Base-by-base conservation (phyloP, 768 basidiomycete species). In the Serendipita vermifera region DNA sequence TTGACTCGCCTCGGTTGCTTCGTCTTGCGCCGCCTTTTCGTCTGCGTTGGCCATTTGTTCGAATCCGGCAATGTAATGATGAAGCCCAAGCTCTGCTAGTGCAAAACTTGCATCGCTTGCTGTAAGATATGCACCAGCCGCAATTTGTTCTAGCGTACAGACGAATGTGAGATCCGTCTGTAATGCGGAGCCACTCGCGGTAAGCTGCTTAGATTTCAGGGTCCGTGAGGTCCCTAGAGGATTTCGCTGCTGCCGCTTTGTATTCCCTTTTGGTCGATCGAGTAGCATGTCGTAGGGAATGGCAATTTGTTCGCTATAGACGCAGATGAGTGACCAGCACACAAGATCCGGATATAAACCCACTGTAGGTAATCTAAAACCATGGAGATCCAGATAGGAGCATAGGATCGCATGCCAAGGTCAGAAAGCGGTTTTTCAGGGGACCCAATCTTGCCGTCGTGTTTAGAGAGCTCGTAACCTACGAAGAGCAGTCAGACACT, bases 361-460 rank as follows among this genome's bases (percentile, higher is more conserved):
- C 17, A 51, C 46, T 27, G 27, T 9, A 51, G 46, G 29, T 20
- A 51, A 29, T 51, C 46, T n/a, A 51, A 31, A n/a, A 51, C 32
- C 46, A 51, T 51, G 29, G 26, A 27, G 26, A 31, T 31, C 66
- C 20, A 69, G 7, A 51, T 31, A 22, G 46, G 32, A 29, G 26
- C 79, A 69, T 98, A 99, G 57, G 89, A 86, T 55, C 87, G 79
- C 9, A 93, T 74, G 5, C 96, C 96, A 14, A 98, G 80, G 60
- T 92, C 91, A 0, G 92, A 96, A 3, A 99, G 73, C 1, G 96
- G 96, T 6, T 94, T 80, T 70, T 99, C 96, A 0, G 96, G 96
- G 1, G 90, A 91, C 15, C 92, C 92, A 4, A 87, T 74, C 63
- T 83, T 87, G 1, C 83, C 82, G 9, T 78, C 75, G 54, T 82